These are phyloP conservation scores for Cordyceps militaris DNA, from an alignment of 2,329 filamentous ascomycete genomes.

Conservation along the genomic window DNA sequence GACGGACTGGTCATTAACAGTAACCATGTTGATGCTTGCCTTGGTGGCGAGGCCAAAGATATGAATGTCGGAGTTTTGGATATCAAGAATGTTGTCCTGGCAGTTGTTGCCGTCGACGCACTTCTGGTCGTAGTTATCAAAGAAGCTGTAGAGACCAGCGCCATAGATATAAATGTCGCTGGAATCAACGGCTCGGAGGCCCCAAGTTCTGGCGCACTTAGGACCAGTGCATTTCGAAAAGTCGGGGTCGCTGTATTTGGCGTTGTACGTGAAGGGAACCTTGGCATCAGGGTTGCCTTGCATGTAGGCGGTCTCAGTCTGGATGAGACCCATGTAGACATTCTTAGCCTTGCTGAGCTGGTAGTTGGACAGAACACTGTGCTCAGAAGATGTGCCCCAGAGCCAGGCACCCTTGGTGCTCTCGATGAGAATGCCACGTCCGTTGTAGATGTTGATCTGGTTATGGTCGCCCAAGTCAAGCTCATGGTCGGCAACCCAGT, in stretches of 20 bases:
- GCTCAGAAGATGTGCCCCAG: slow-evolving; percentile 66
- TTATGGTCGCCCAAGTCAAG: slow-evolving; percentile 67
- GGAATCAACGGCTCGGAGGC: slow-evolving; percentile 63
- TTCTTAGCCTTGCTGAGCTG: slow-evolving; percentile 71
- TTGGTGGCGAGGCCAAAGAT: slow-evolving; percentile 69
- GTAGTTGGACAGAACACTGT: slow-evolving; percentile 72
- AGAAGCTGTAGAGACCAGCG: slow-evolving; percentile 74
- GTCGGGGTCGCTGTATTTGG: slow-evolving; percentile 57
- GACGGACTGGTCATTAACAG: slow-evolving; percentile 46
- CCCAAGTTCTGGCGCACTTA: slow-evolving; percentile 69
- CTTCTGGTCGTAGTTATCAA: slow-evolving; percentile 69
- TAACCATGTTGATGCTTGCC: slow-evolving; percentile 67
- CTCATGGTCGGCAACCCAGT: slow-evolving; percentile 87
- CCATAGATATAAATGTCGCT: slow-evolving; percentile 63
- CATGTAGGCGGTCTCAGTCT: slow-evolving; percentile 86
- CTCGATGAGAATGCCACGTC: slow-evolving; percentile 76
- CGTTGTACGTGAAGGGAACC: slow-evolving; percentile 54
- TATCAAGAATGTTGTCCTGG: slow-evolving; percentile 69
- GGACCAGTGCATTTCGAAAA: slow-evolving; percentile 52
- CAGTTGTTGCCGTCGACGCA: slow-evolving; percentile 63
- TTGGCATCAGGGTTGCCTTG: slow-evolving; percentile 73
- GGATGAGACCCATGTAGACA: slow-evolving; percentile 75
- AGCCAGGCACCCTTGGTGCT: slow-evolving; percentile 70
- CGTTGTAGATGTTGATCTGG: slow-evolving; percentile 83
- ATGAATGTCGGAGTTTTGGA: slow-evolving; percentile 60